Percentiles rank a stretch among this genome's conserved stretches.
Evolutionary conservation across 2,329 filamentous ascomycete genomes (phyloP).

Genomic region (Arachnopeziza araneosa): DNA sequence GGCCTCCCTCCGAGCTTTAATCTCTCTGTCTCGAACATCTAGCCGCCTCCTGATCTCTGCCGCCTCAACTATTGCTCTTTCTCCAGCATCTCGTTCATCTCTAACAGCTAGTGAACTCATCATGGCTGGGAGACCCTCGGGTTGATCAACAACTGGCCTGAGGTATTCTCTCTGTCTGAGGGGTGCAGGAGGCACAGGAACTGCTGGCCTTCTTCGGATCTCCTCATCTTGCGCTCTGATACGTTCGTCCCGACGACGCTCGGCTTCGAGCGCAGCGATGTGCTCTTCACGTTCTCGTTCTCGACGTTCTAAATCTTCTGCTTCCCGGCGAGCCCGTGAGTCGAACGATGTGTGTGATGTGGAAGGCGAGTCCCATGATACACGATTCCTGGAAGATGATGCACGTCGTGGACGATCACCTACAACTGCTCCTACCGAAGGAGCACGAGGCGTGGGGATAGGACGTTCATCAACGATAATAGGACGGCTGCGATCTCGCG

Average conservation of each 20-base stretch:
- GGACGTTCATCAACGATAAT: slow-evolving; percentile 28
- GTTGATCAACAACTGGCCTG: slow-evolving; percentile 22
- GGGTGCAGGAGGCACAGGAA: slow-evolving; percentile 19
- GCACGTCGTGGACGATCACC: slow-evolving; percentile 7
- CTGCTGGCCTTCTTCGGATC: slow-evolving; percentile 23
- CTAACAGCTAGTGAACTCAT: slow-evolving; percentile 14
- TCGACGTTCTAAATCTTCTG: slow-evolving; percentile 9
- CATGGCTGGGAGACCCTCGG: slow-evolving; percentile 7
- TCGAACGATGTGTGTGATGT: slow-evolving; percentile 21
- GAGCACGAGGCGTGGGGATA: slow-evolving; percentile 10
- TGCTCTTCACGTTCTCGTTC: slow-evolving; percentile 11
- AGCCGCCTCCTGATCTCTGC: slow-evolving; percentile 10
- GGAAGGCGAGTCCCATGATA: slow-evolving; percentile 20
- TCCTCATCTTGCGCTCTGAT: slow-evolving; percentile 26
- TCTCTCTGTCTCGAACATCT: slow-evolving; percentile 7
- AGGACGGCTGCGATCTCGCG: slow-evolving; percentile 17
- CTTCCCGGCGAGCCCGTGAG: slow-evolving; percentile 11
- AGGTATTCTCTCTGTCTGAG: not conserved
- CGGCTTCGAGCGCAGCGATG: slow-evolving; percentile 12
- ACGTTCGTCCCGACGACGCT: slow-evolving; percentile 13
- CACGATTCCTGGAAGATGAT: slow-evolving; percentile 8
- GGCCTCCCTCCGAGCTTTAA: slow-evolving; percentile 1
- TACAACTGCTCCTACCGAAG: slow-evolving; percentile 17
- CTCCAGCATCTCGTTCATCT: not conserved
- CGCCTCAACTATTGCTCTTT: slow-evolving; percentile 1